Base-by-base conservation (phyloP, 1,284 basidiomycete genomes). In the Hemileia vastatrix region DNA sequence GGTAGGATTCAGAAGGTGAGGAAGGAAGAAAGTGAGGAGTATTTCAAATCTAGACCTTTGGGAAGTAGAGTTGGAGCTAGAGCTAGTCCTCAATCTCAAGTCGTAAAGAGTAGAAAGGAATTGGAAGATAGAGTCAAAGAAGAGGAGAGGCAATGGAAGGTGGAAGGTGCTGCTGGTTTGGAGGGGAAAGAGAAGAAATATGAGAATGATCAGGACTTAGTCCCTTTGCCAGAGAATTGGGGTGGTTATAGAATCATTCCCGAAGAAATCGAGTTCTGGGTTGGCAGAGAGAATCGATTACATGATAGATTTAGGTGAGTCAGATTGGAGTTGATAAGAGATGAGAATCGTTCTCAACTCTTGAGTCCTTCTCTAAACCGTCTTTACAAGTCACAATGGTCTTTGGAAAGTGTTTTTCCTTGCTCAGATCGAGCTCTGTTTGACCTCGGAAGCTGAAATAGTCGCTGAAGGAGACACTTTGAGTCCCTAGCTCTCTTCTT, bases 171-270 rank as follows among this genome's bases (percentile, higher is more conserved):
- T 11, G 71, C 71, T n/a, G 66, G 67, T 0, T 49, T 69, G 48
- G 76, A 68, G 9, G 77, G 80, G 53, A 74, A 70, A 32, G 66
- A 67, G 49, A 70, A 71, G 27, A 78, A 6, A 15, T 54, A 52
- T 4, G 57, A 66, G 1, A 47, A 23, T 49, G 43, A 84, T 54
- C n/a, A n/a, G n/a, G n/a, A n/a, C n/a, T n/a, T n/a, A n/a, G 80
- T 96, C 6, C 87, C 89, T 0, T 80, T 87, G 52, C 94, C 94
- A 1, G 86, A 89, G 6, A 89, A 89, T 76, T 98, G 95, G 94
- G 94, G 94, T 64, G 94, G 94, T 2, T 96, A 89, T 85, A 82
- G 93, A 68, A 82, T 98, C 44, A 80, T 96, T 6, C 94, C 94
- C 13, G 84, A 83, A 66, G 84, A 86, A 78, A 80, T 95, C 57